Percentiles rank a stretch among this genome's conserved stretches.
These are phyloP conservation scores for Rhizophora mangle DNA, from an alignment of 345 rosid genomes.

Conservation along the genomic window DNA sequence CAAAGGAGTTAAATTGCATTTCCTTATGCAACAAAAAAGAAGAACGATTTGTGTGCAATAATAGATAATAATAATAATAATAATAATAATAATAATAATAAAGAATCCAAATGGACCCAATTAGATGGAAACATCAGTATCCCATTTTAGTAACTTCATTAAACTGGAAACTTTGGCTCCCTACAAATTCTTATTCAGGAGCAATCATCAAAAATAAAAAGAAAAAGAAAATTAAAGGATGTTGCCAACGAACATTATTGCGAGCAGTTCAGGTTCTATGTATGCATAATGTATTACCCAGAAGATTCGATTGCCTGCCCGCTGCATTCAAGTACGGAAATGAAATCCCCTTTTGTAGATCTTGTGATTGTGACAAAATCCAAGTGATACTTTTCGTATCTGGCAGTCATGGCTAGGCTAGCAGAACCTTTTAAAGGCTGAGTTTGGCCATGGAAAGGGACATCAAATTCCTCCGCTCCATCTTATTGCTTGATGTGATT, in stretches of 20 bases:
- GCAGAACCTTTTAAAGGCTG: background rate
- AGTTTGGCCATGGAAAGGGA: background rate
- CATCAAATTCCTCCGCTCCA: too few relatives aligned
- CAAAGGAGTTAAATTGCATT: too few relatives aligned
- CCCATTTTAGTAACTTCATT: too few relatives aligned
- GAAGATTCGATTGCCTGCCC: slow-evolving; percentile 10
- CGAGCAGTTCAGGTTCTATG: slow-evolving; percentile 3
- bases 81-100: background rate
- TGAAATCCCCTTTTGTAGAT: slow-evolving; percentile 26
- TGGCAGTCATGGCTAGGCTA: background rate
- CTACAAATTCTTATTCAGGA: too few relatives aligned
- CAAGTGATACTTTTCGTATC: slow-evolving; percentile 14
- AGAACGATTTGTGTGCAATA: background rate
- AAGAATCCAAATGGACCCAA: too few relatives aligned
- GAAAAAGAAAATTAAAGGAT: background rate
- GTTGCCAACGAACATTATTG: background rate
- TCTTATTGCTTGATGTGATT: too few relatives aligned
- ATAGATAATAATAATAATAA: background rate
- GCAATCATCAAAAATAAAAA: background rate
- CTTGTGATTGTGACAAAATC: slow-evolving; percentile 26
- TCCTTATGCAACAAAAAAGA: background rate
- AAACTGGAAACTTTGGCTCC: too few relatives aligned
- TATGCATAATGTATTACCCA: too few relatives aligned
- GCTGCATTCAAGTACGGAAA: slow-evolving; percentile 19
- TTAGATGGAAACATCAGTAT: too few relatives aligned